A percentile compares a stretch with the other conserved stretches of the same genome.
These are phyloP conservation scores for Karstenula rhodostoma DNA, from an alignment of 2,329 filamentous ascomycete genomes.

Conservation along the genomic window DNA sequence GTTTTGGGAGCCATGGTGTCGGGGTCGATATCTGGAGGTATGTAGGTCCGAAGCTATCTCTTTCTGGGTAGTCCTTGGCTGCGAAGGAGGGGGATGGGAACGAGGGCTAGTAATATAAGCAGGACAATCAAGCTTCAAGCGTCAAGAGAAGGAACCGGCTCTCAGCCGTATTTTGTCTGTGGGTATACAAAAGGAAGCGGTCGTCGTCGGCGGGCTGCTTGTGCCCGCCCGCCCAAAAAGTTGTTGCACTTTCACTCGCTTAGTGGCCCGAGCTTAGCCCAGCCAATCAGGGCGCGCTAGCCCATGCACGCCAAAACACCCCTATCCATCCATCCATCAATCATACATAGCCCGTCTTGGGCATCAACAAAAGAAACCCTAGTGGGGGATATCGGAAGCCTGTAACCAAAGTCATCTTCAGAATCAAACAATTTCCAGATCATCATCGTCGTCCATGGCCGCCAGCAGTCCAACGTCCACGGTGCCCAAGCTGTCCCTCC, in stretches of 20 bases:
- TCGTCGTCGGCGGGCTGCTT: conserved; percentile 22
- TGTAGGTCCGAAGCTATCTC: background rate
- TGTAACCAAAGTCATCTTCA: conserved; percentile 10
- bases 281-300: conserved; percentile 35
- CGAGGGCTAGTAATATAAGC: background rate
- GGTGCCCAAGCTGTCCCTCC: conserved; percentile 54
- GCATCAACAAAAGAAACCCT: conserved; percentile 15
- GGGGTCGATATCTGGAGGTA: background rate
- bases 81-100: too few relatives aligned
- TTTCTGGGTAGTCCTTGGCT: background rate
- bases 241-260: conserved; percentile 38
- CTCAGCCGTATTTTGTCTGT: background rate
- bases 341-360: conserved; percentile 10
- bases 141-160: background rate
- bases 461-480: conserved; percentile 46
- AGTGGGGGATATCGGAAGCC: conserved; percentile 27
- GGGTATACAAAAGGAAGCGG: conserved; percentile 25
- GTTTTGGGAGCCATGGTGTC: too few relatives aligned
- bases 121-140: background rate
- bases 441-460: conserved; percentile 54
- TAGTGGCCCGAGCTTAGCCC: conserved; percentile 28
- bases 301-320: background rate
- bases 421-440: conserved; percentile 57
- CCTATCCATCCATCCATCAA: conserved; percentile 19
- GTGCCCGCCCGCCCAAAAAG: conserved; percentile 24